Evolutionary conservation across 257 asterid genomes (phyloP).

Genomic region (Solanum chmielewskii): DNA sequence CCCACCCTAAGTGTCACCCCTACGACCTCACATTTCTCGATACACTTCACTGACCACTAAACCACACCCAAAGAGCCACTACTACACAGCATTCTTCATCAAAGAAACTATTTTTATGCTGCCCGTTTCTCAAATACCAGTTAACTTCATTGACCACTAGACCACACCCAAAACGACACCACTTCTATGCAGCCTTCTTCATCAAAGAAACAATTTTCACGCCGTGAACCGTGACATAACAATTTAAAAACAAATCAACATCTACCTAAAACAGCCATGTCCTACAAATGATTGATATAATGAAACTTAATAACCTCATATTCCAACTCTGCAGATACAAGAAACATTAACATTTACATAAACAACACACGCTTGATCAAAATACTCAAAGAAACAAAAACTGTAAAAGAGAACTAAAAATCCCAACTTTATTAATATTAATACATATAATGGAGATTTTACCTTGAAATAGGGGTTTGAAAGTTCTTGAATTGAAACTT

Average conservation of each 20-base stretch:
- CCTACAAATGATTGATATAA: neutral
- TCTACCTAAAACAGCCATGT: neutral
- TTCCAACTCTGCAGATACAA: neutral
- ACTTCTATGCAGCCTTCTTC: neutral
- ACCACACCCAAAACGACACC: neutral
- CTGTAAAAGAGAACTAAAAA: neutral
- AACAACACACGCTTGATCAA: neutral
- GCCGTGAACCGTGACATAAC: neutral
- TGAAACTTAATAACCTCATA: neutral
- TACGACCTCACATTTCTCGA: neutral
- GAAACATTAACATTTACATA: neutral
- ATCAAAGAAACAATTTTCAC: neutral
- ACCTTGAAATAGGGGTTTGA: conserved; percentile 32
- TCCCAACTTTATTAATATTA: neutral
- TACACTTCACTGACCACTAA: neutral
- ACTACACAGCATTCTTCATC: neutral
- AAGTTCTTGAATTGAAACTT: conserved; percentile 17
- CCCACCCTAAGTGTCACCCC: too few species aligned
- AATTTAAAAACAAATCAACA: neutral
- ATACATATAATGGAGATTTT: neutral
- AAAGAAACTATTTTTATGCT: neutral
- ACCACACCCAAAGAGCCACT: neutral
- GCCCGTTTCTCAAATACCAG: neutral
- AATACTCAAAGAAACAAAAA: neutral
- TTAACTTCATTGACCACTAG: neutral